Conservation (phyloP, 768 basidiomycete genomes). For the Hirschioporus abietinus region DNA sequence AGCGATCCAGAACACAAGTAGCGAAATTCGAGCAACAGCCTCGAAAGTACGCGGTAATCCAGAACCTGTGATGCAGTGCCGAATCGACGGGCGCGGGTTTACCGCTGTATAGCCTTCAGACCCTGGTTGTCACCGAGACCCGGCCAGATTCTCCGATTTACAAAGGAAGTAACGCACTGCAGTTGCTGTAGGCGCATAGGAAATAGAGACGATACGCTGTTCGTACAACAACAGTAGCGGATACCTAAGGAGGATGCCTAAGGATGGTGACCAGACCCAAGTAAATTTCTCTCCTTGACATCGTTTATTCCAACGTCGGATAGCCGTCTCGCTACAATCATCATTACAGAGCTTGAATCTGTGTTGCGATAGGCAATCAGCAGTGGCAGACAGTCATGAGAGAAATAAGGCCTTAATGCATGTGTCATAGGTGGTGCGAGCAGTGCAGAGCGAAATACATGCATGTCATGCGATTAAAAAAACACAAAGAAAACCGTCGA, state of each 20-base stretch:
- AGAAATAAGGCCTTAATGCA: slow-evolving; percentile 2
- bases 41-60: neutral
- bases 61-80: neutral
- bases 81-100: neutral
- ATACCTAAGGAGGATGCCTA: too few species aligned
- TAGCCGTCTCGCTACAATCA: too few species aligned
- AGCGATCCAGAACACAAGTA: neutral
- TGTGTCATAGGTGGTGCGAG: slow-evolving; percentile 3
- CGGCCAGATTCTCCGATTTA: neutral
- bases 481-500: slow-evolving; percentile 4
- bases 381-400: neutral
- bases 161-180: neutral
- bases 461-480: slow-evolving; percentile 6
- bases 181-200: too few species aligned
- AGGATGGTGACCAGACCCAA: too few species aligned
- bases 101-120: neutral
- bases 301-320: too few species aligned
- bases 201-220: too few species aligned
- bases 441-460: neutral
- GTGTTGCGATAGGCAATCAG: neutral
- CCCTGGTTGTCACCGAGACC: neutral
- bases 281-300: too few species aligned
- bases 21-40: neutral
- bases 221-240: too few species aligned
- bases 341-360: neutral